These are phyloP conservation scores for Cyberlindnera suaveolens DNA, from an alignment of 805 yeast genomes.

Conservation along the genomic window DNA sequence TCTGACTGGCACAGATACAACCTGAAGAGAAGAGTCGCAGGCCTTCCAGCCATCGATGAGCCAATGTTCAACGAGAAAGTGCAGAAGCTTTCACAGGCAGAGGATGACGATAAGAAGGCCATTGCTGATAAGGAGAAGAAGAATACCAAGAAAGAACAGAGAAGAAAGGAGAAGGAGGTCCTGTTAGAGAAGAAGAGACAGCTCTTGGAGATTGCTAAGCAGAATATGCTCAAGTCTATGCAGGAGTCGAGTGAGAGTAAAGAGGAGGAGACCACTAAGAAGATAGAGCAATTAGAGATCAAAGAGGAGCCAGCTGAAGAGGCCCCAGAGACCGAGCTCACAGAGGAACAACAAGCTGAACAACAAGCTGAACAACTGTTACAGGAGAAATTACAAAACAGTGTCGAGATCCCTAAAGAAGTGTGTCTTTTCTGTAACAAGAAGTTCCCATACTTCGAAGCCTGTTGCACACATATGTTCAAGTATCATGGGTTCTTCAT, in stretches of 20 bases:
- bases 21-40: constrained; percentile 89
- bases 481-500: constrained; percentile 76
- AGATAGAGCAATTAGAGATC: neutral
- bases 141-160: constrained; percentile 35
- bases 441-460: constrained; percentile 40
- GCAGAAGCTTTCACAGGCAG: constrained; percentile 21
- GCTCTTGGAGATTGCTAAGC: constrained; percentile 33
- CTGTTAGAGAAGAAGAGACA: constrained; percentile 35
- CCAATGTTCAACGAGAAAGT: constrained; percentile 68
- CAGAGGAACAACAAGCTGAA: constrained; percentile 21
- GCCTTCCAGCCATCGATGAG: constrained; percentile 67
- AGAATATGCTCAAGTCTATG: constrained; percentile 30
- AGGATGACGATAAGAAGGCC: constrained; percentile 14
- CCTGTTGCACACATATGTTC: constrained; percentile 68
- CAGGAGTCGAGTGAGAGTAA: constrained; percentile 1
- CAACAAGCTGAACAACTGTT: constrained; percentile 28
- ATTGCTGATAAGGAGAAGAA: constrained; percentile 22
- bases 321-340: constrained; percentile 18
- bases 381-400: constrained; percentile 32
- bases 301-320: constrained; percentile 3
- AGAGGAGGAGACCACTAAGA: neutral
- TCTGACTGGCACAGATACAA: constrained; percentile 98
- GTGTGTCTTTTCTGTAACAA: constrained; percentile 50
- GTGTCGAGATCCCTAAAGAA: constrained; percentile 41
- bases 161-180: constrained; percentile 37